Evolutionary conservation across 805 yeast species (phyloP).

Genomic region (Cyberlindnera saturnus): DNA sequence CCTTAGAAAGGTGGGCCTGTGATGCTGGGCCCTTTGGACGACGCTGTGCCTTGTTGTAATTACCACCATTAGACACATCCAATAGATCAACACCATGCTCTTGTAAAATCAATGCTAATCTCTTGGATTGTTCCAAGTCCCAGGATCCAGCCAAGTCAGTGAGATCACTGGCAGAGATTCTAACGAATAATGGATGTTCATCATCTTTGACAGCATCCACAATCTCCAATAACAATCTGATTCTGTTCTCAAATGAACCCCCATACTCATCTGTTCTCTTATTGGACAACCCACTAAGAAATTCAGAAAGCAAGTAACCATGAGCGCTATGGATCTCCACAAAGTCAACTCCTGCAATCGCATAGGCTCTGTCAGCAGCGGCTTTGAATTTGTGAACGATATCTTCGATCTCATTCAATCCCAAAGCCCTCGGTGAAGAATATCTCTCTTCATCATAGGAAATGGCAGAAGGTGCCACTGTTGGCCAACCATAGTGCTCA

Average conservation of each 20-base stretch:
- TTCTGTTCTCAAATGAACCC: constrained; percentile 54
- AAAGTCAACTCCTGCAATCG: constrained; percentile 18
- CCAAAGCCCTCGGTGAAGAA: constrained; percentile 20
- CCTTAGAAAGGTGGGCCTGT: constrained; percentile 1
- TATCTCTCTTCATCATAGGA: constrained; percentile 15
- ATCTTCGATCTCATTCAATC: constrained; percentile 33
- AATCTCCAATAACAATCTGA: constrained; percentile 41
- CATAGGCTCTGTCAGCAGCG: constrained; percentile 45
- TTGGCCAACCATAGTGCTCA: constrained; percentile 37
- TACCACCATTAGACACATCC: constrained; percentile 43
- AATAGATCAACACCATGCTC: constrained; percentile 45
- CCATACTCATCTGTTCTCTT: constrained; percentile 59
- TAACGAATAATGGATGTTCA: constrained; percentile 34
- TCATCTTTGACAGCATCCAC: constrained; percentile 36
- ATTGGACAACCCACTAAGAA: constrained; percentile 38
- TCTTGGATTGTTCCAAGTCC: constrained; percentile 17
- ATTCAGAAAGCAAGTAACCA: constrained; percentile 49
- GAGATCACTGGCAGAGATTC: constrained; percentile 11
- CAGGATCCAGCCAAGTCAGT: constrained; percentile 13
- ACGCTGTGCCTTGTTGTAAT: constrained; percentile 27
- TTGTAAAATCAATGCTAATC: constrained; percentile 35
- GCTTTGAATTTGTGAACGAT: constrained; percentile 35
- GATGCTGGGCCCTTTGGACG: constrained; percentile 9
- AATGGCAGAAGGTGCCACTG: constrained; percentile 41
- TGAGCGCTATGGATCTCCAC: constrained; percentile 35